Base-by-base conservation (phyloP, 2,329 filamentous ascomycete genomes). In the Paecilomyces sp. region DNA sequence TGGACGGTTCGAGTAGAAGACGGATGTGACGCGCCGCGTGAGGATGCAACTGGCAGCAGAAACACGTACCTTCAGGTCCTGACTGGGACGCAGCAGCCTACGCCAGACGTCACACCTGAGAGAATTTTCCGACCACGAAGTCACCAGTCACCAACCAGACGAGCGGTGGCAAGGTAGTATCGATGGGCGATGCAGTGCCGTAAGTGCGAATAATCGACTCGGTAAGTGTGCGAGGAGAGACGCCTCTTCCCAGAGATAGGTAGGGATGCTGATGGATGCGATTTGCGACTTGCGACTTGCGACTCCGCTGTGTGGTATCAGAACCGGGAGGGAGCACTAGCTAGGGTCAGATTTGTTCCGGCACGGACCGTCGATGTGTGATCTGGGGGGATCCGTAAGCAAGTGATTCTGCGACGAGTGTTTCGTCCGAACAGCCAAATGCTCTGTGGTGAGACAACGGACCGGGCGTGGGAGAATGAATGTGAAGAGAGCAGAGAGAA, bases 11-110 rank as follows among this genome's bases (percentile, higher is more conserved):
- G 71, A 71, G 65, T 64, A 69, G 62, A 68, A 41, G 61, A 68
- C 61, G 67, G 62, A 57, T 62, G 61, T 65, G 65, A 67, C 65
- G 67, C 67, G 66, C 67, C 69, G 67, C 65, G 57, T 70, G 64
- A 55, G 55, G 52, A 57, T 58, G 62, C 57, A 64, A 66, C 66
- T 67, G 69, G 66, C 68, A 69, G 66, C 65, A 66, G 68, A 71
- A 69, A 77, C 41, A 47, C 74, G 74, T 77, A 77, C 74, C 74
- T 76, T 75, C 72, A 74, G 69, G 71, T 68, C 67, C 66, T 68
- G 67, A 69, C 68, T 66, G 67, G 41, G 69, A 28, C 67, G 66
- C 63, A 65, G 63, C 68, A 72, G 69, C 67, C 68, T 66, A 68
- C 63, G 69, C 67, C 70, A 71, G 68, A 71, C 64, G 70, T 70